A percentile compares a stretch with the other conserved stretches of the same genome.
phyloP scores from a whole-genome alignment of 2,329 filamentous ascomycete genomes.

The Ophiostoma australiae region DNA sequence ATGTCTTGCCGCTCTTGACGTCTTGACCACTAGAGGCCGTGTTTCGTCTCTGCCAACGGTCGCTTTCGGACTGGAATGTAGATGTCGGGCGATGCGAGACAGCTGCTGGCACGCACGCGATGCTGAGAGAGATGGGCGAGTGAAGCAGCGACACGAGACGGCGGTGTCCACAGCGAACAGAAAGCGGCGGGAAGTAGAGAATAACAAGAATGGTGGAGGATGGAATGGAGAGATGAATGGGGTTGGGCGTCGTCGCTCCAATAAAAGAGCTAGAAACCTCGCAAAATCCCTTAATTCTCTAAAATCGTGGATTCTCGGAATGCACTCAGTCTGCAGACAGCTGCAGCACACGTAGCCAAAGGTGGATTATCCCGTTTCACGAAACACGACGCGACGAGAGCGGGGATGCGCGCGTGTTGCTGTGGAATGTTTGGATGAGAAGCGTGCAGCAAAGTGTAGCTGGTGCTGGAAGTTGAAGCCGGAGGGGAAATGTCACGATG shows the following conservation, averaged over 20 bases:
- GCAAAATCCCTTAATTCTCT: background rate
- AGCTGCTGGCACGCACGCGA: background rate
- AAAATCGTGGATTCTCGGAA: constrained; percentile 8
- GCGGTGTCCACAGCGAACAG: background rate
- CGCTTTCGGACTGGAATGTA: constrained; percentile 16
- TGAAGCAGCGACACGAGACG: constrained; percentile 4
- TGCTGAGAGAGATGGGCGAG: background rate
- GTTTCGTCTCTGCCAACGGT: constrained; percentile 9
- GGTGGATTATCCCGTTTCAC: constrained; percentile 8
- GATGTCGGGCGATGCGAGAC: background rate
- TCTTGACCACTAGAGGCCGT: background rate
- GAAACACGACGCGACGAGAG: constrained; percentile 13
- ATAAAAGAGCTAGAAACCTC: background rate
- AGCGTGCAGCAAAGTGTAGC: background rate
- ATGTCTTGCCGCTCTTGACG: background rate
- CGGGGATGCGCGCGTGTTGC: constrained; percentile 8
- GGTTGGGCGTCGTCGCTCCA: background rate
- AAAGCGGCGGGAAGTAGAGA: background rate
- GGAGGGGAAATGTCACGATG: background rate
- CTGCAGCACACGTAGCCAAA: constrained; percentile 14
- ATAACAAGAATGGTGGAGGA: constrained; percentile 10
- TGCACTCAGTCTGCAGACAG: constrained; percentile 2
- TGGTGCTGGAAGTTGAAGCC: background rate
- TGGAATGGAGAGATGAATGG: constrained; percentile 1
- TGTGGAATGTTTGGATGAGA: background rate